A percentile compares a stretch with the other conserved stretches of the same genome.
Conservation (phyloP, 768 basidiomycete genomes). For the Trametopsis cervina region DNA sequence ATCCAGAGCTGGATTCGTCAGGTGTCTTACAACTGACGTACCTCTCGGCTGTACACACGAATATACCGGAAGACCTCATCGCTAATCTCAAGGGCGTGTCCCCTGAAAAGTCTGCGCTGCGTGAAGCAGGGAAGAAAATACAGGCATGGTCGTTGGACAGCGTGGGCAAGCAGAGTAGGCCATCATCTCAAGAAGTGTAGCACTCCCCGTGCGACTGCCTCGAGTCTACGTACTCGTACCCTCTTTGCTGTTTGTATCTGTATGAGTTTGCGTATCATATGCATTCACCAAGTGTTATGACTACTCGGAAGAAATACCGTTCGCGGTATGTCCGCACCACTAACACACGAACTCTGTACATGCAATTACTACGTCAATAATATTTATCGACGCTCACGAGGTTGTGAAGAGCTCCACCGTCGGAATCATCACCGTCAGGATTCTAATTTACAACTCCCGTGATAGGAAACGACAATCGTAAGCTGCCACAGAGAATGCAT, state of each 20-base stretch:
- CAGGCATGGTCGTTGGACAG: not conserved
- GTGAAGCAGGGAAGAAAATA: not conserved
- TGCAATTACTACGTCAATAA: no score
- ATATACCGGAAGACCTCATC: not conserved
- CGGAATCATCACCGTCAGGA: no score
- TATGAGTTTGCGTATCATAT: not conserved
- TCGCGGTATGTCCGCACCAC: no score
- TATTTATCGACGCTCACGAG: no score
- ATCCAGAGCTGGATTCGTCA: not conserved
- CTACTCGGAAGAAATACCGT: not conserved
- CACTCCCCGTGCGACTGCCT: no score
- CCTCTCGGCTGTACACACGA: not conserved
- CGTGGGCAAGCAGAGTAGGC: not conserved
- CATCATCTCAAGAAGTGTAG: no score
- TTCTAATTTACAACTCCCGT: no score
- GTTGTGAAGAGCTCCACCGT: no score
- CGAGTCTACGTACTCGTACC: not conserved
- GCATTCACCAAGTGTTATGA: not conserved
- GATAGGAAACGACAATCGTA: no score
- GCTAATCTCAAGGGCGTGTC: not conserved
- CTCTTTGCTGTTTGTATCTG: not conserved
- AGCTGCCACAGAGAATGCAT: no score
- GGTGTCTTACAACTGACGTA: conserved; percentile 7
- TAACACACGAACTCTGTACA: no score
- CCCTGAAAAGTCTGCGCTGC: not conserved